phyloP scores from a whole-genome alignment of 305 asterid species.

The Plantago lanceolata region DNA sequence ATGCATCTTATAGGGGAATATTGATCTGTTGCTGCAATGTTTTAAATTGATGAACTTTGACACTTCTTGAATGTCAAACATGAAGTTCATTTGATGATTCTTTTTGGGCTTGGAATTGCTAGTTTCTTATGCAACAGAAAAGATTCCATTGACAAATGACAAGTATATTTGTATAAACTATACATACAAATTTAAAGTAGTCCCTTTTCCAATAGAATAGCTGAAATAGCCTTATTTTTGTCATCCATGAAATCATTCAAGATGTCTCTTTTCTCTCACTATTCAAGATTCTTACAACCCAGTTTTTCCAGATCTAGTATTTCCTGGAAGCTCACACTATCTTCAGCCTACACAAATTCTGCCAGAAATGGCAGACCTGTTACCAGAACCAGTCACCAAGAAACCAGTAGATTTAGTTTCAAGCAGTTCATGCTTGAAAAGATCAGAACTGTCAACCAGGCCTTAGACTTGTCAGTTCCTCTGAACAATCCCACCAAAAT shows the following conservation, averaged over 20 bases:
- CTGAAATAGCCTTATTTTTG: too few relatives aligned
- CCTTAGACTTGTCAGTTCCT: slow-evolving; percentile 26
- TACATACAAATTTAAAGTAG: too few relatives aligned
- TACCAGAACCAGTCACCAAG: background rate
- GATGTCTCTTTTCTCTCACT: background rate
- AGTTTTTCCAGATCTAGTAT: background rate
- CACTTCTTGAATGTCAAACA: too few relatives aligned
- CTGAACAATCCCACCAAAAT: slow-evolving; percentile 18
- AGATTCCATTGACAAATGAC: background rate
- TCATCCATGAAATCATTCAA: background rate
- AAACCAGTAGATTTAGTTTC: slow-evolving; percentile 19
- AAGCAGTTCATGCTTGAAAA: slow-evolving; percentile 26
- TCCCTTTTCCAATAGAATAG: too few relatives aligned
- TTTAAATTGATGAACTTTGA: too few relatives aligned
- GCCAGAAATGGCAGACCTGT: background rate
- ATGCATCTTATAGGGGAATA: too few relatives aligned
- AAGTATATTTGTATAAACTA: background rate
- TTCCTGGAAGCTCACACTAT: background rate
- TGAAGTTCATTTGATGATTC: too few relatives aligned
- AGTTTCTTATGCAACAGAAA: background rate
- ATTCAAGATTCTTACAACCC: slow-evolving; percentile 1
- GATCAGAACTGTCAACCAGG: slow-evolving; percentile 17
- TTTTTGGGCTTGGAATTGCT: background rate
- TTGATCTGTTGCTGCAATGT: too few relatives aligned
- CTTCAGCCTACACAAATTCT: background rate